Conservation (phyloP, 495 filamentous ascomycete genomes). For the Zalerion maritima region DNA sequence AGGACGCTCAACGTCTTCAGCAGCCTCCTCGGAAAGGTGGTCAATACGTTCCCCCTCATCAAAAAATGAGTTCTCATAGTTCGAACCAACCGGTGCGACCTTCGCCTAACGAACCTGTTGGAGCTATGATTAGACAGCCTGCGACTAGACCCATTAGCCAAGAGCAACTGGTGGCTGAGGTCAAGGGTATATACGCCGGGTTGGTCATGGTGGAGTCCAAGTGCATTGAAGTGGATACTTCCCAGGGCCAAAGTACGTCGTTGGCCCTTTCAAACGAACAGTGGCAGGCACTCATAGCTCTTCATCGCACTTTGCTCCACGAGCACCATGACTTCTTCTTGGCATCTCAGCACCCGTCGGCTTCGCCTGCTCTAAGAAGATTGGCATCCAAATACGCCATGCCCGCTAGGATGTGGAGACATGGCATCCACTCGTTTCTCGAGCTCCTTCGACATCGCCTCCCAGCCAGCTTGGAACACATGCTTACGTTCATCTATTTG, state of each 20-base stretch:
- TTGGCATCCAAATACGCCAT: conserved; percentile 60
- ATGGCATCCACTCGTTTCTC: conserved; percentile 67
- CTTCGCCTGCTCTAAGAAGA: conserved; percentile 39
- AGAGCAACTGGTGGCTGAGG: conserved; percentile 48
- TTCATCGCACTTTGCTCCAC: conserved; percentile 58
- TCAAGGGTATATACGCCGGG: conserved; percentile 56
- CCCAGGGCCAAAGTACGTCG: conserved; percentile 30
- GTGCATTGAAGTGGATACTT: conserved; percentile 53
- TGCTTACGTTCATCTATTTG: conserved; percentile 69
- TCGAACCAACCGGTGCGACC: too few relatives aligned
- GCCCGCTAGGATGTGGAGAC: conserved; percentile 74
- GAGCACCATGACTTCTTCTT: conserved; percentile 77
- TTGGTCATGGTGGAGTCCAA: conserved; percentile 61
- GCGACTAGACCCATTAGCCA: too few relatives aligned
- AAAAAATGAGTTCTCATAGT: too few relatives aligned
- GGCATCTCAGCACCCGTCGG: conserved; percentile 61
- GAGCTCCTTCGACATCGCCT: conserved; percentile 57
- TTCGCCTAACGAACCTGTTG: too few relatives aligned
- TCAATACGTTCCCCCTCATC: too few relatives aligned
- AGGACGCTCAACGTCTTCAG: too few relatives aligned
- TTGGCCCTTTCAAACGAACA: conserved; percentile 37
- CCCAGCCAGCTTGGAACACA: conserved; percentile 58
- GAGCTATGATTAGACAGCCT: too few relatives aligned
- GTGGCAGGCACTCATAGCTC: conserved; percentile 54
- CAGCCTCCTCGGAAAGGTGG: too few relatives aligned